A percentile compares a stretch with the other conserved stretches of the same genome.
Evolutionary conservation across 306 rosid genomes (phyloP).

Genomic region (Psophocarpus tetragonolobus): DNA sequence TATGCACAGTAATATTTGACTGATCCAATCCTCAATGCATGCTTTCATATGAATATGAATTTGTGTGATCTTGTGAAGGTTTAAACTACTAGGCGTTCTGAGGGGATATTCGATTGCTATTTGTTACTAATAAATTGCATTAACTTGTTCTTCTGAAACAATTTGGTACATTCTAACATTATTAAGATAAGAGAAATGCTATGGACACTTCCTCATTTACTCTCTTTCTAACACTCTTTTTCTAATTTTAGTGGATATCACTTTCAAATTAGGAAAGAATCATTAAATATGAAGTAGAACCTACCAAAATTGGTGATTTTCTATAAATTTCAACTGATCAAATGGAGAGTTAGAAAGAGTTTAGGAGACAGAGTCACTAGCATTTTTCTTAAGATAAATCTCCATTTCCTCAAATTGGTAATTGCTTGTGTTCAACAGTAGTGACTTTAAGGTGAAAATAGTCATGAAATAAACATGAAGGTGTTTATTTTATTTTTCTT

Average conservation of each 20-base stretch:
- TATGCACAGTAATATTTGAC: background rate
- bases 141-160: background rate
- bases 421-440: background rate
- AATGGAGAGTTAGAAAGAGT: too few relatives aligned
- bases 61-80: background rate
- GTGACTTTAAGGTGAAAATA: background rate
- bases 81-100: background rate
- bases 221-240: too few relatives aligned
- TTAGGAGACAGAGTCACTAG: too few relatives aligned
- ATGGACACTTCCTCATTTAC: too few relatives aligned
- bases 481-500: slow-evolving; percentile 1
- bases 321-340: too few relatives aligned
- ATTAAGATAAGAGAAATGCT: background rate
- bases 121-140: background rate
- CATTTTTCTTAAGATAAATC: too few relatives aligned
- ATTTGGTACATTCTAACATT: background rate
- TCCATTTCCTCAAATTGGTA: background rate
- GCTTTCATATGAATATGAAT: background rate
- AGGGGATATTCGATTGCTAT: background rate
- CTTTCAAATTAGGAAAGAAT: too few relatives aligned
- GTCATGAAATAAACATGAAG: background rate
- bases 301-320: too few relatives aligned
- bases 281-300: too few relatives aligned
- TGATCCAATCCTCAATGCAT: background rate
- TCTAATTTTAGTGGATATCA: too few relatives aligned